These are phyloP conservation scores for Prosopis cineraria DNA, from an alignment of 306 rosid species.

Conservation along the genomic window DNA sequence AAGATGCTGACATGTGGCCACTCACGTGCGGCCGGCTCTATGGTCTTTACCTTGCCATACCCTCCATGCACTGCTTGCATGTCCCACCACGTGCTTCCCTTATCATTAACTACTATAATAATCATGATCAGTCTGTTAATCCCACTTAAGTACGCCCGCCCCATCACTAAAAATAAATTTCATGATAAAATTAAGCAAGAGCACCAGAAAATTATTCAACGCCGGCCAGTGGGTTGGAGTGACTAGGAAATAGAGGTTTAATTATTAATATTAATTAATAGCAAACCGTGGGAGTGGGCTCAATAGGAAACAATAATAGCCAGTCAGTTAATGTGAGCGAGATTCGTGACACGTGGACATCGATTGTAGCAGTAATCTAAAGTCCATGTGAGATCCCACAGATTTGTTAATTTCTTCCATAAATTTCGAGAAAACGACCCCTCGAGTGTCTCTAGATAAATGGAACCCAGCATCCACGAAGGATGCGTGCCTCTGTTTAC, in stretches of 20 bases:
- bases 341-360: background rate
- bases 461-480: no score
- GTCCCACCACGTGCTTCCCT: background rate
- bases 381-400: background rate
- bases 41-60: background rate
- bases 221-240: background rate
- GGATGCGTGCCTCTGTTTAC: no score
- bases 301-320: background rate
- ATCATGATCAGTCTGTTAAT: background rate
- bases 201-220: no score
- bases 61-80: slow-evolving; percentile 9
- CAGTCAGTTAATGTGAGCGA: background rate
- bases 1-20: background rate
- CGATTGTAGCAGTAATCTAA: background rate
- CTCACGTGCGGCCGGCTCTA: background rate
- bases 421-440: slow-evolving; percentile 9
- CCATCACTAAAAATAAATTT: background rate
- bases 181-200: background rate
- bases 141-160: background rate
- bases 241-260: background rate
- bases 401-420: background rate
- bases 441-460: background rate
- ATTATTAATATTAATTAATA: background rate
- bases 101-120: background rate
- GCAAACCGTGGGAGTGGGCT: background rate